These are phyloP conservation scores for Paramecium biaurelia DNA, from an alignment of 73 alveolate genomes.

Conservation along the genomic window DNA sequence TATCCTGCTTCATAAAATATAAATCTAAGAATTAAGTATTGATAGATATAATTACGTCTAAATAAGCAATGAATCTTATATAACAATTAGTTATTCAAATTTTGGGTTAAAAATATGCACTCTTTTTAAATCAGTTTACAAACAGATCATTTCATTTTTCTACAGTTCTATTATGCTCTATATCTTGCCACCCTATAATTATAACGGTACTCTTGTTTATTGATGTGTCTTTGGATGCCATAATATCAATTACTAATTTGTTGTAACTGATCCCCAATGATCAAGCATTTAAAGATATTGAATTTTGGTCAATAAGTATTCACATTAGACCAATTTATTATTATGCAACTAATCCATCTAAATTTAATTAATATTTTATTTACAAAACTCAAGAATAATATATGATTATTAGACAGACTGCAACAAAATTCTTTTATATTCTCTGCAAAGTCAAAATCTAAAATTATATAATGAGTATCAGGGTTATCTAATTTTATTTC, in stretches of 20 bases:
- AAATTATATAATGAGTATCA: conserved; percentile 18
- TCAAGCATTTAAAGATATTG: background rate
- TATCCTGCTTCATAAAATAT: background rate
- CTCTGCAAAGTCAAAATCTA: conserved; percentile 48
- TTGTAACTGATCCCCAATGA: conserved; percentile 25
- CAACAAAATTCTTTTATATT: conserved; percentile 11
- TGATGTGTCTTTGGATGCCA: background rate
- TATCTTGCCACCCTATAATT: conserved; percentile 5
- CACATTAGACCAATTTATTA: background rate
- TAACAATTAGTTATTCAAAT: conserved; percentile 1
- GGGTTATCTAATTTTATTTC: background rate
- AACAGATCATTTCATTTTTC: conserved; percentile 36
- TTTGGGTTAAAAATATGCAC: conserved; percentile 6
- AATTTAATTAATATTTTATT: background rate
- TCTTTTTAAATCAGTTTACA: conserved; percentile 41
- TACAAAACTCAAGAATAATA: conserved; percentile 19
- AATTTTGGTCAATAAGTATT: conserved; percentile 6
- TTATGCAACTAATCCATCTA: conserved; percentile 21
- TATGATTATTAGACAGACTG: background rate
- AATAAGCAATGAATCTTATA: conserved; percentile 9
- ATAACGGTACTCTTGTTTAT: background rate
- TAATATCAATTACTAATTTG: background rate
- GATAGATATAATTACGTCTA: background rate
- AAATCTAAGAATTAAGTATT: background rate
- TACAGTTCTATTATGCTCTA: background rate